phyloP scores from a whole-genome alignment of 2,329 filamentous ascomycete genomes.

The Grosmannia huntii region DNA sequence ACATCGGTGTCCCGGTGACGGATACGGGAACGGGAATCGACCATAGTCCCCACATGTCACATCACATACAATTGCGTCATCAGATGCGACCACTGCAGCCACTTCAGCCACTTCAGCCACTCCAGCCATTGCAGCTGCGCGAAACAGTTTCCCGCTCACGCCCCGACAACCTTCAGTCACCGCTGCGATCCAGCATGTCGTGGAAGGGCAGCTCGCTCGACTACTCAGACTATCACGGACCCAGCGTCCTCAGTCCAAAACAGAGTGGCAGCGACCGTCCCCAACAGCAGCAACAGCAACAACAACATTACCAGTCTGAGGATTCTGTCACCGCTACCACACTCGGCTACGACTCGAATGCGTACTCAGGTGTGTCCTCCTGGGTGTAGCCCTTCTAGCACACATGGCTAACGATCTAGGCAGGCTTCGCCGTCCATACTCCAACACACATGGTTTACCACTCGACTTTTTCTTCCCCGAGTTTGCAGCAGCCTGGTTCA shows the following conservation, averaged over 20 bases:
- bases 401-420: conserved; percentile 13
- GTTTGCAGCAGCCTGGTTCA: conserved; percentile 26
- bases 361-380: conserved; percentile 36
- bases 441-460: conserved; percentile 35
- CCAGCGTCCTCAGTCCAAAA: conserved; percentile 24
- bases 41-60: neutral
- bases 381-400: neutral
- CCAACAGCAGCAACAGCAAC: neutral
- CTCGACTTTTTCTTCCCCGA: conserved; percentile 26
- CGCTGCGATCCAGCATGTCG: conserved; percentile 45
- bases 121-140: conserved; percentile 43
- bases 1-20: conserved; percentile 18
- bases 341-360: conserved; percentile 33
- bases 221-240: conserved; percentile 36
- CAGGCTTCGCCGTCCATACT: conserved; percentile 34
- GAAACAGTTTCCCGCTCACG: conserved; percentile 44
- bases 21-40: neutral
- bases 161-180: conserved; percentile 45
- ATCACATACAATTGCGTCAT: conserved; percentile 20
- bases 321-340: conserved; percentile 22
- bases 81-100: conserved; percentile 31
- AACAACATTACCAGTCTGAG: conserved; percentile 16
- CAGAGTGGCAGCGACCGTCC: neutral
- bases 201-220: conserved; percentile 50
- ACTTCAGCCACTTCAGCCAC: conserved; percentile 38